Evolutionary conservation across 306 rosid genomes (phyloP).

Genomic region (Ceratonia siliqua): DNA sequence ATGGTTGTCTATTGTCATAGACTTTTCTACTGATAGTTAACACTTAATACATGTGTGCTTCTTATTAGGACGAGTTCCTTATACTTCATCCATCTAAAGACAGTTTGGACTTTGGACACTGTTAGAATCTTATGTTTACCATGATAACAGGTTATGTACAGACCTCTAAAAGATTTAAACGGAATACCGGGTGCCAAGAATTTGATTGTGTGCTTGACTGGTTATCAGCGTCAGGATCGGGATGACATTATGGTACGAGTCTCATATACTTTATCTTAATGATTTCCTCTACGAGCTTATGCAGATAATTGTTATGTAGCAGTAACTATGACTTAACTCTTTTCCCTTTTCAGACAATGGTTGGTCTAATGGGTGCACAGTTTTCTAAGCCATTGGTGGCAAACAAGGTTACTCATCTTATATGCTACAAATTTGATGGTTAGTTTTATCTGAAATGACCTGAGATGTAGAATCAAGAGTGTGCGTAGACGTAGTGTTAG

Average conservation of each 20-base stretch:
- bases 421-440: slow-evolving; percentile 98
- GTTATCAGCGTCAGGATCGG: slow-evolving; percentile 89
- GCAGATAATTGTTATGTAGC: neutral
- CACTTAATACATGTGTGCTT: neutral
- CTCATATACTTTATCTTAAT: slow-evolving; percentile 18
- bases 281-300: slow-evolving; percentile 8
- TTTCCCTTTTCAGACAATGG: slow-evolving; percentile 66
- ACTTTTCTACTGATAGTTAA: neutral
- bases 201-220: slow-evolving; percentile 79
- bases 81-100: neutral
- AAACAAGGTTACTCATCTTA: slow-evolving; percentile 83
- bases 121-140: slow-evolving; percentile 27
- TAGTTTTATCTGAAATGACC: slow-evolving; percentile 27
- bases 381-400: slow-evolving; percentile 94
- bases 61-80: neutral
- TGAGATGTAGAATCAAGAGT: slow-evolving; percentile 13
- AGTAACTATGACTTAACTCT: neutral
- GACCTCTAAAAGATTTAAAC: slow-evolving; percentile 67
- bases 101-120: neutral
- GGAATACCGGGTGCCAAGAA: slow-evolving; percentile 76
- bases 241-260: slow-evolving; percentile 80
- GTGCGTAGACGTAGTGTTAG: neutral
- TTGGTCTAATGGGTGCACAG: slow-evolving; percentile 78
- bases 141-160: slow-evolving; percentile 71
- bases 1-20: too few species aligned